Evolutionary conservation across 176 grass and related monocot genomes (phyloP), one percentile per base, ranked within the genome.

Genomic region (Oryza meridionalis): DNA sequence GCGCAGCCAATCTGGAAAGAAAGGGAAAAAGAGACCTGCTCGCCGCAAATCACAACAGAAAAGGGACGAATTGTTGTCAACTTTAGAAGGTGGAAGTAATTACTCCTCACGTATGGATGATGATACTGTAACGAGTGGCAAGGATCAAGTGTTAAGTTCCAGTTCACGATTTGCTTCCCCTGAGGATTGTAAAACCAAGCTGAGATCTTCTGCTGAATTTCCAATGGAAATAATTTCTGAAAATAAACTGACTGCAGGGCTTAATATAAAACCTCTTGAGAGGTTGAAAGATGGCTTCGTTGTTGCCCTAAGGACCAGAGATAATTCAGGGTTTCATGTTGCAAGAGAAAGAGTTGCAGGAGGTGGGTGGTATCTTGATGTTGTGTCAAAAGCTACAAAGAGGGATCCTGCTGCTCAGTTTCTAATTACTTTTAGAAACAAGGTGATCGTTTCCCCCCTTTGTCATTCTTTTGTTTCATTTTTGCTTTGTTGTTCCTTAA

Each of bases 121-220:
- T 75, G 93, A 94, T 77, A 88, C 81, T 71, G 82, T 86, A 64
- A 84, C 85, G 62, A 92, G 86, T 66, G 84, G 80, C 49, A 88
- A 88, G 73, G 91, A 97, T 45, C 90, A 97, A 84, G 89, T 97
- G 17, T 77, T 91, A 81, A 91, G 91, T 87, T 97, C 94, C 21
- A 94, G 89, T 85, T 98, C 96, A 82, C 86, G 96, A 72, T 98
- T 98, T 88, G 93, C 96, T 86, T 98, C 96, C 22, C 93, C 96
- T 12, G 93, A 98, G 83, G 93, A 91, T 47, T 91, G 78, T 37
- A 95, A 89, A 92, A 87, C 76, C 68, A 95, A 92, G 82, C 85
- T 75, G 67, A 93, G 87, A 70, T 93, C 85, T 38, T 87, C 86
- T 77, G 89, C 81, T 73, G 91, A 98, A 80, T 91, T 85, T 69